Conservation (phyloP, 2,329 filamentous ascomycete species). For the Hymenoscyphus scutula region DNA sequence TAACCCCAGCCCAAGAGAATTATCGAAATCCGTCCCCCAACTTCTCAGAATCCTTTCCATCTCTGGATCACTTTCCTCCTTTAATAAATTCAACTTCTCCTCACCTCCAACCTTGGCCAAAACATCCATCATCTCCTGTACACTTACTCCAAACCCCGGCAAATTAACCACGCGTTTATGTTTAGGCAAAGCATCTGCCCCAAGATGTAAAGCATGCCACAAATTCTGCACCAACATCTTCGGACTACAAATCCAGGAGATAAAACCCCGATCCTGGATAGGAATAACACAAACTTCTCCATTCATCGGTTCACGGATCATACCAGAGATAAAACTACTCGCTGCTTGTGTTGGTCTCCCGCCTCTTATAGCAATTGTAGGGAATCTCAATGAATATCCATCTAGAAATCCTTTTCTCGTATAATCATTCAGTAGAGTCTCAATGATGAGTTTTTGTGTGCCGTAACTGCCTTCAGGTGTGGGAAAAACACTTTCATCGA, state of each 20-base stretch:
- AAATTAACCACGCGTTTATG: slow-evolving; percentile 55
- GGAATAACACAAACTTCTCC: slow-evolving; percentile 55
- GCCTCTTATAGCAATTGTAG: slow-evolving; percentile 59
- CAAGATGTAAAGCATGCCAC: slow-evolving; percentile 44
- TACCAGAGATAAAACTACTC: slow-evolving; percentile 59
- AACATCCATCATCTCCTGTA: slow-evolving; percentile 61
- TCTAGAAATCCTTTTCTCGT: slow-evolving; percentile 55
- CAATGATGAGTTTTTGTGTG: slow-evolving; percentile 60
- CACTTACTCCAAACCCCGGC: slow-evolving; percentile 53
- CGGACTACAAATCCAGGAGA: slow-evolving; percentile 54
- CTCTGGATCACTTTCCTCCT: slow-evolving; percentile 52
- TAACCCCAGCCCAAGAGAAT: slow-evolving; percentile 47
- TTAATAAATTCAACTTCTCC: slow-evolving; percentile 51
- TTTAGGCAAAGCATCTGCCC: slow-evolving; percentile 41
- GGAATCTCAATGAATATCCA: slow-evolving; percentile 55
- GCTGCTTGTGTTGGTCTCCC: slow-evolving; percentile 60
- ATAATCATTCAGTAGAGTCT: slow-evolving; percentile 57
- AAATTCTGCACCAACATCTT: slow-evolving; percentile 53
- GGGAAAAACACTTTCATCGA: slow-evolving; percentile 46
- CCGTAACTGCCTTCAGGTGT: slow-evolving; percentile 60
- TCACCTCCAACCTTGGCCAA: slow-evolving; percentile 54
- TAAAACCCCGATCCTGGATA: slow-evolving; percentile 48
- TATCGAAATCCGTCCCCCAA: slow-evolving; percentile 59
- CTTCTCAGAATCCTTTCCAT: slow-evolving; percentile 57
- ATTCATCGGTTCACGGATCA: slow-evolving; percentile 58